Evolutionary conservation across 352 stramenopile genomes (phyloP), one percentile per base, ranked within the genome.

Genomic region (Phytopythium ostracodes): DNA sequence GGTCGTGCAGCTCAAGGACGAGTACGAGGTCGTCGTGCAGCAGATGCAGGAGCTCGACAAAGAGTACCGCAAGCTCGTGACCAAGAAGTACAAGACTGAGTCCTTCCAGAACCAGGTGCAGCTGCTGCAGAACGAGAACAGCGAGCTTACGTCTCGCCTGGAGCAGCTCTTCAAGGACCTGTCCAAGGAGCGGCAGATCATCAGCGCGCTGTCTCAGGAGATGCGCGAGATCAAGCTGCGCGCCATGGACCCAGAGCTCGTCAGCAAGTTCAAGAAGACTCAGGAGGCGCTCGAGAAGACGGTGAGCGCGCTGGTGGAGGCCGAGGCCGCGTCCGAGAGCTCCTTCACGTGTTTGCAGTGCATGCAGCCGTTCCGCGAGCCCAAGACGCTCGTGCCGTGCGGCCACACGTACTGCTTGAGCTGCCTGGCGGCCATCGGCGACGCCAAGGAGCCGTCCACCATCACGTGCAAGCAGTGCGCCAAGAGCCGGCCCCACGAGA

Each of bases 321-420:
- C 84, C 1, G 84, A 92, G 51, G 75, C 73, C 17, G 77, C 84
- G 18, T 92, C 84, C 11, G 84, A 92, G 64, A 88, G 72, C 64
- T 80, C 81, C 1, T 90, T 91, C 55, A 91, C 81, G 20, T 92
- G 84, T 53, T 46, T 92, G 36, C 78, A 89, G 51, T 91, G 84
- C 47, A 84, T 92, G 77, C 69, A 72, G 31, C 67, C 88, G 17
- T 90, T 89, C 33, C 68, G 70, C 5, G 67, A 76, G 29, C 84
- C 84, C 10, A 77, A 89, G 75, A 92, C 84, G 11, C 69, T 92
- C 2, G 76, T 77, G 11, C 78, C 76, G 1, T 92, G 81, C 57
- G 84, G 84, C 11, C 84, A 92, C 59, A 92, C 84, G 40, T 92
- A 82, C 55, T 92, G 84, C 54, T 51, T 73, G 29, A 66, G 64